phyloP scores from a whole-genome alignment of 768 basidiomycete species.

The Agaricus bisporus region DNA sequence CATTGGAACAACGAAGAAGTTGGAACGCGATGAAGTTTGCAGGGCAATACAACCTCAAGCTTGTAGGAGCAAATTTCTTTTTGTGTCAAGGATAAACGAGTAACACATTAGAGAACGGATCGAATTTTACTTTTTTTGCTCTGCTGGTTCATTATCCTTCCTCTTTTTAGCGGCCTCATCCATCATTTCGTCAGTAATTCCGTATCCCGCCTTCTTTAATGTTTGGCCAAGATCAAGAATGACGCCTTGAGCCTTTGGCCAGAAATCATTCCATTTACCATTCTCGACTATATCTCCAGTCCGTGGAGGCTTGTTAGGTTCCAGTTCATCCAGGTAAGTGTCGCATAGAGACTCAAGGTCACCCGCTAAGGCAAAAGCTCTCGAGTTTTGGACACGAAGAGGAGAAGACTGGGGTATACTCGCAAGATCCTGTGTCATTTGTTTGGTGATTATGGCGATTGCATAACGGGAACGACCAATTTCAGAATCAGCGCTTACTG shows the following conservation, averaged over 20 bases:
- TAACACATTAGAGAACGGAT: neutral
- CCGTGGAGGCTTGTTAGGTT: neutral
- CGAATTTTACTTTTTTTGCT: neutral
- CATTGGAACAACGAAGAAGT: constrained; percentile 37
- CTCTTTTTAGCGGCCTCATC: neutral
- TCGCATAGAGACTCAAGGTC: constrained; percentile 6
- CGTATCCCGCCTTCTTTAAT: constrained; percentile 9
- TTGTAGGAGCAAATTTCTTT: constrained; percentile 58
- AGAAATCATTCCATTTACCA: constrained; percentile 12
- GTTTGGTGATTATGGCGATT: neutral
- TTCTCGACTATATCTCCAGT: neutral
- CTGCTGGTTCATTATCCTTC: neutral
- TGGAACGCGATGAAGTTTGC: constrained; percentile 57
- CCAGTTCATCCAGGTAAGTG: neutral
- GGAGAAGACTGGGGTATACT: constrained; percentile 1
- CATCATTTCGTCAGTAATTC: neutral
- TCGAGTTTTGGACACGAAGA: neutral
- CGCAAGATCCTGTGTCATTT: constrained; percentile 1
- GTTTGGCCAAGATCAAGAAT: constrained; percentile 2
- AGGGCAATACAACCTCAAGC: constrained; percentile 40
- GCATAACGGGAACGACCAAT: constrained; percentile 9
- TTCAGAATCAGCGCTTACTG: constrained; percentile 5
- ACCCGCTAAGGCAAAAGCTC: constrained; percentile 5
- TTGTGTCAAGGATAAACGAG: constrained; percentile 13
- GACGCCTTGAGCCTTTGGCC: constrained; percentile 3